phyloP scores from a whole-genome alignment of 208 protist genomes.

The Kentomonas sorsogonicus region DNA sequence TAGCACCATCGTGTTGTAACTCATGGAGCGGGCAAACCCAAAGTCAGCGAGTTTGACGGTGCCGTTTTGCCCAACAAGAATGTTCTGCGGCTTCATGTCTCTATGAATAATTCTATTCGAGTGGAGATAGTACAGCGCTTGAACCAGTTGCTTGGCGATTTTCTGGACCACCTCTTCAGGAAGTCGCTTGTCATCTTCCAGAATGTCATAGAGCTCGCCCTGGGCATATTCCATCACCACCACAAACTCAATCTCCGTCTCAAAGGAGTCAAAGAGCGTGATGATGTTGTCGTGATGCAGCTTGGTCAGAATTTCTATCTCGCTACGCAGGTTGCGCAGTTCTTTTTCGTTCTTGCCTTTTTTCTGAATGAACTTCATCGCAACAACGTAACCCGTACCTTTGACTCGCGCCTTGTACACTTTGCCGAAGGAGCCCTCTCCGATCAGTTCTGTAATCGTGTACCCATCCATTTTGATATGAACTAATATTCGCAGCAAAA shows the following conservation, averaged over 20 bases:
- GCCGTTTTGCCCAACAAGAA: constrained; percentile 93
- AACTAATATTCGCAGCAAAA: constrained; percentile 9
- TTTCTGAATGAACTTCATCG: constrained; percentile 98
- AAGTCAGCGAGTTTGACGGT: constrained; percentile 98
- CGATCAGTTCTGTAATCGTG: constrained; percentile 92
- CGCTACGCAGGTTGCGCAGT: constrained; percentile 86
- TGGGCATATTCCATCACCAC: constrained; percentile 91
- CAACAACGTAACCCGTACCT: constrained; percentile 92
- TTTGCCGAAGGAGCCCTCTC: constrained; percentile 98
- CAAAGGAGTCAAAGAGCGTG: constrained; percentile 94
- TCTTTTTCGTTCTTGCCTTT: constrained; percentile 93
- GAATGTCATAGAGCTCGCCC: constrained; percentile 94
- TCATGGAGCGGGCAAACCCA: constrained; percentile 96
- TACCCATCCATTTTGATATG: constrained; percentile 85
- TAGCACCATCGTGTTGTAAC: constrained; percentile 92
- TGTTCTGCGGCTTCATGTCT: constrained; percentile 95
- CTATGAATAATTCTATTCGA: constrained; percentile 96
- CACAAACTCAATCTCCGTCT: constrained; percentile 93
- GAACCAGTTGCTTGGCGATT: constrained; percentile 95
- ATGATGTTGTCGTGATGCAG: constrained; percentile 97
- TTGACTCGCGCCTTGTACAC: constrained; percentile 95
- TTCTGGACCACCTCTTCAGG: constrained; percentile 86
- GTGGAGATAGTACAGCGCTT: constrained; percentile 97
- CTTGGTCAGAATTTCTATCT: constrained; percentile 95
- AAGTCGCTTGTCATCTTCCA: constrained; percentile 93